Conservation (phyloP, 176 grass and related monocot species). For the Dendrocalamus sinicus region DNA sequence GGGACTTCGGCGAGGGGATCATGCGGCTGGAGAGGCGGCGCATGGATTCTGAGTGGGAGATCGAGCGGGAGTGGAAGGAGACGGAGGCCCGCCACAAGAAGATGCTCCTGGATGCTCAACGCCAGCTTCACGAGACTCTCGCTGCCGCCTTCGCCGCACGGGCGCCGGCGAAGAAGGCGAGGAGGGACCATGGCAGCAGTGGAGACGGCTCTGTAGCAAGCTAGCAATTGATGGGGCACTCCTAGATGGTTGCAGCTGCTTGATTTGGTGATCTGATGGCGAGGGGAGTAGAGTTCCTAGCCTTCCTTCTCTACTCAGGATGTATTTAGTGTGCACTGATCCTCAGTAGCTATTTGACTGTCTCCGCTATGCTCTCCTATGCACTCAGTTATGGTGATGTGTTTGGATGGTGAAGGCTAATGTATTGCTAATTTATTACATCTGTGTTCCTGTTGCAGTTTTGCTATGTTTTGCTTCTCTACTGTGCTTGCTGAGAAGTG, state of each 20-base stretch:
- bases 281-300: neutral
- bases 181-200: conserved; percentile 55
- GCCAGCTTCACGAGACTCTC: conserved; percentile 55
- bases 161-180: conserved; percentile 64
- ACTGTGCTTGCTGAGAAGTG: neutral
- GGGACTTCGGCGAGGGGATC: conserved; percentile 68
- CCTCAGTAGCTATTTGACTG: conserved; percentile 30
- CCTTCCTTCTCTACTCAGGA: conserved; percentile 25
- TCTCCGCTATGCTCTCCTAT: neutral
- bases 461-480: neutral
- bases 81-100: conserved; percentile 63
- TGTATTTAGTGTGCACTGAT: conserved; percentile 37
- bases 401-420: conserved; percentile 21
- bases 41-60: conserved; percentile 78
- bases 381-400: neutral
- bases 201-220: conserved; percentile 33
- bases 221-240: neutral
- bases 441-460: neutral
- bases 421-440: conserved; percentile 31
- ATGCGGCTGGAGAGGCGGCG: conserved; percentile 74
- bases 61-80: conserved; percentile 82
- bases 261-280: conserved; percentile 24
- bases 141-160: conserved; percentile 35
- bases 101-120: conserved; percentile 72
- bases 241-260: conserved; percentile 5